Base-by-base conservation (phyloP, 108 stramenopile genomes). In the Schizochytrium sp. region DNA sequence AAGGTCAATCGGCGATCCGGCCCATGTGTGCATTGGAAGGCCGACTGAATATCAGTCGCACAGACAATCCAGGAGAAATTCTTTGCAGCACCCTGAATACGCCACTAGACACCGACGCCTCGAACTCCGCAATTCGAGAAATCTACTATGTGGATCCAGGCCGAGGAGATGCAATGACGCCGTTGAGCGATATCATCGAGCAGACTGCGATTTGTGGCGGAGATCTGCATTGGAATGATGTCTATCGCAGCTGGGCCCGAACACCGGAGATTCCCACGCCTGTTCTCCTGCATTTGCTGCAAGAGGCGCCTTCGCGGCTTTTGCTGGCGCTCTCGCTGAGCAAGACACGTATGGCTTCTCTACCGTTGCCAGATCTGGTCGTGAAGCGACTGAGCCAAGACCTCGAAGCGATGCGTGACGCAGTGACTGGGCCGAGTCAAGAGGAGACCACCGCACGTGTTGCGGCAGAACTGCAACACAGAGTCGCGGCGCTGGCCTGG, bases 241-340 rank as follows among this genome's bases (percentile, higher is more conserved):
- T 83, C 4, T 83, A 83, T n/a, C 72, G 21, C 72, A 83, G 72
- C 72, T 83, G 72, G 72, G 72, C n/a, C 23, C 72, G 72, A 83
- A 83, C 72, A 12, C 72, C 72, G 10, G 72, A 83, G 72, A n/a
- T 83, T 23, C n/a, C 72, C 72, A 83, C 72, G 72, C 72, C 72
- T 53, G 51, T 83, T 83, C 72, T 83, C 5, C 51, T 83, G 72
- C 72, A 83, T 3, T 23, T 83, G 72, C 51, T 83, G 72, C 72
- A 83, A n/a, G 72, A 83, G 72, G 72, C 72, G 51, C 72, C 72
- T n/a, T 83, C 72, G 72, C 44, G 72, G 5, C 72, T 83, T 2
- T 23, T 21, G 72, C 72, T 83, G 10, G 72, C 21, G 72, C 72
- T 83, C 48, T 83, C 72, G 51, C 72, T 83, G 16, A 83, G 72